Base-by-base conservation (phyloP, 2,329 filamentous ascomycete species). In the Fusarium torulosum region DNA sequence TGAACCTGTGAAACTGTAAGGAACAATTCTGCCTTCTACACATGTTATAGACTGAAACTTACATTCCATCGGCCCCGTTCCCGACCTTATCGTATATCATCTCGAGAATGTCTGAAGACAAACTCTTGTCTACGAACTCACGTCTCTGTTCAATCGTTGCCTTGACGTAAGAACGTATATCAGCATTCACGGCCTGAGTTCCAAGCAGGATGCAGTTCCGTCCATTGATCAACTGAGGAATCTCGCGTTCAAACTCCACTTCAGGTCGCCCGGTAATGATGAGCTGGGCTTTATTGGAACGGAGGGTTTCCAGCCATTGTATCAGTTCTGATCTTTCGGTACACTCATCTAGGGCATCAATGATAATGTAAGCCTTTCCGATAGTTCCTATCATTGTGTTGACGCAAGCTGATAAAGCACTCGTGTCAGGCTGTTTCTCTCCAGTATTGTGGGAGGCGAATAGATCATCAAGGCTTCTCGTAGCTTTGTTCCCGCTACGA, bases 61-160 rank as follows among this genome's bases (percentile, higher is more conserved):
- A 76, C 75, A 77, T 78, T 37, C 75, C 75, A 27, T 74, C 59
- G 37, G 75, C 70, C 7, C 70, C 35, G 29, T 59, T 55, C 14
- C 66, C 69, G 23, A 74, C 44, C 23, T 59, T 57, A 4, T 45
- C 25, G n/a, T 27, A 14, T 3, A 52, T 42, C 4, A 21, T 15
- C 2, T 54, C 11, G 15, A 59, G 13, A 11, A 72, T 27, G 60
- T 58, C 40, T 19, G 13, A 31, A 37, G 49, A 62, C 47, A 58
- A 68, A 6, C 9, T 15, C 47, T 63, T 72, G 7, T 43, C 64
- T 65, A 37, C 61, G 23, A 67, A 72, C 9, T 63, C 56, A 56
- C 15, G 56, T 20, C 19, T 69, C 59, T 57, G 69, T 21, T 25
- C 53, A 64, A 49, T 59, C 21, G 51, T n/a, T 63, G 58, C 46